These are phyloP conservation scores for Knoxdaviesia capensis DNA, from an alignment of 2,329 filamentous ascomycete genomes.

Conservation along the genomic window DNA sequence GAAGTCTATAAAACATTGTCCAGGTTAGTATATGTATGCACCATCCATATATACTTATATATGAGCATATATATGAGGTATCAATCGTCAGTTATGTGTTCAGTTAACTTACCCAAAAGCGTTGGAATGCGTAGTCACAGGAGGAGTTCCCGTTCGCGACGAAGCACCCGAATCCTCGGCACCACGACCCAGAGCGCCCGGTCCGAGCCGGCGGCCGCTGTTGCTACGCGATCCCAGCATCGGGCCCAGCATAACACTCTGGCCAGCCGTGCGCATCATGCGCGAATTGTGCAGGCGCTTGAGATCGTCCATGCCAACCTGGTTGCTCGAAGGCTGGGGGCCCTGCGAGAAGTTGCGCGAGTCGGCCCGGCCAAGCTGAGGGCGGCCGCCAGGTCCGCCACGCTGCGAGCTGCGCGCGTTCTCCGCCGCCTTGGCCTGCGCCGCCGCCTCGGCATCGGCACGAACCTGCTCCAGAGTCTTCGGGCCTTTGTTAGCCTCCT, in stretches of 20 bases:
- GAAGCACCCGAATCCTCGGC: conserved; percentile 74
- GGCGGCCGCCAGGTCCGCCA: conserved; percentile 47
- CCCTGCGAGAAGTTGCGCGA: conserved; percentile 61
- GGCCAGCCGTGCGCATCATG: conserved; percentile 36
- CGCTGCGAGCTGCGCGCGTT: conserved; percentile 39
- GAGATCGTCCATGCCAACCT: conserved; percentile 79
- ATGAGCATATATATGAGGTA: too few species aligned
- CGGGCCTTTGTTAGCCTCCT: conserved; percentile 81
- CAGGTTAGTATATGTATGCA: not conserved
- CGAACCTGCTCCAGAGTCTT: conserved; percentile 92
- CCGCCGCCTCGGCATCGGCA: conserved; percentile 57
- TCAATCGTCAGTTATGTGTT: too few species aligned
- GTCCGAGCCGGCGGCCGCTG: conserved; percentile 66
- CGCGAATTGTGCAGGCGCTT: conserved; percentile 47
- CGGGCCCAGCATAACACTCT: conserved; percentile 54
- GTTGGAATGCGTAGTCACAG: conserved; percentile 47
- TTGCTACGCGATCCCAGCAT: conserved; percentile 81
- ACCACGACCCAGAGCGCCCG: conserved; percentile 50
- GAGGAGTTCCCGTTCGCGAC: conserved; percentile 77
- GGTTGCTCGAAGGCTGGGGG: conserved; percentile 58
- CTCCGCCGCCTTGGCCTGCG: conserved; percentile 67
- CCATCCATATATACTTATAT: too few species aligned
- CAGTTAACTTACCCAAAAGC: conserved; percentile 62
- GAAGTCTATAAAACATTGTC: conserved; percentile 18
- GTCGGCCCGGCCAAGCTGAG: conserved; percentile 65